Conservation (phyloP, 1,284 basidiomycete genomes). For the Apiotrichum veenhuisii region DNA sequence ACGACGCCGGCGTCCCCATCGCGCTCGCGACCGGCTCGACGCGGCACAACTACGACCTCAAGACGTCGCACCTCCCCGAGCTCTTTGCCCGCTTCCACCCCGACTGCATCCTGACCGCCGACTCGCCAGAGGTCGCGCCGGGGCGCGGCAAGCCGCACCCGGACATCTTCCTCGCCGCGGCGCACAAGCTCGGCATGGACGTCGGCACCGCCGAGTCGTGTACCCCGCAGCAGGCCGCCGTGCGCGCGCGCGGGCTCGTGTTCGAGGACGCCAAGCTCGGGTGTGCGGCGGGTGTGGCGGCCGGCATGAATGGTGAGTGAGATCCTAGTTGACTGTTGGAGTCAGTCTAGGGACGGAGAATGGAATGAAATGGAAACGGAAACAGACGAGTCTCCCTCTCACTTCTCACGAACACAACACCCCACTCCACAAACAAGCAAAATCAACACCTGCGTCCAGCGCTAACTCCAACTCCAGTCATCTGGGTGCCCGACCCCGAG, state of each 20-base stretch:
- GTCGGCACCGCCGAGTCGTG: slow-evolving; percentile 41
- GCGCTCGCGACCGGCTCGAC: slow-evolving; percentile 49
- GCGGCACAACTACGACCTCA: slow-evolving; percentile 32
- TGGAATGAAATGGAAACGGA: no score
- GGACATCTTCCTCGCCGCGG: slow-evolving; percentile 50
- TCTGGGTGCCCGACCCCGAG: slow-evolving; percentile 49
- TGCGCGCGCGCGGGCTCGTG: slow-evolving; percentile 42
- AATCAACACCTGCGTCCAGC: neutral
- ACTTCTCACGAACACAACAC: no score
- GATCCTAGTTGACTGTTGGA: no score
- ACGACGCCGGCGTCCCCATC: slow-evolving; percentile 45
- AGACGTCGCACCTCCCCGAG: slow-evolving; percentile 49
- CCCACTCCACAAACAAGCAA: no score
- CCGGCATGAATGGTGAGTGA: slow-evolving; percentile 49
- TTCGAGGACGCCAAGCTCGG: slow-evolving; percentile 49
- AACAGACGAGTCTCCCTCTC: no score
- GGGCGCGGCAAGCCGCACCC: slow-evolving; percentile 48
- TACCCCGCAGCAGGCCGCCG: slow-evolving; percentile 32
- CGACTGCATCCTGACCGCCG: slow-evolving; percentile 43
- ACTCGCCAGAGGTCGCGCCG: slow-evolving; percentile 43
- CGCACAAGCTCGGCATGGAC: slow-evolving; percentile 41
- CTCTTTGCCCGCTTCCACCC: slow-evolving; percentile 46
- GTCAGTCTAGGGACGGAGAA: no score
- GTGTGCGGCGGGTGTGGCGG: slow-evolving; percentile 44
- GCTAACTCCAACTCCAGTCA: slow-evolving; percentile 24